A percentile compares a stretch with the other conserved stretches of the same genome.
phyloP scores from a whole-genome alignment of 2,329 filamentous ascomycete species.

The Fusarium cicatricum region DNA sequence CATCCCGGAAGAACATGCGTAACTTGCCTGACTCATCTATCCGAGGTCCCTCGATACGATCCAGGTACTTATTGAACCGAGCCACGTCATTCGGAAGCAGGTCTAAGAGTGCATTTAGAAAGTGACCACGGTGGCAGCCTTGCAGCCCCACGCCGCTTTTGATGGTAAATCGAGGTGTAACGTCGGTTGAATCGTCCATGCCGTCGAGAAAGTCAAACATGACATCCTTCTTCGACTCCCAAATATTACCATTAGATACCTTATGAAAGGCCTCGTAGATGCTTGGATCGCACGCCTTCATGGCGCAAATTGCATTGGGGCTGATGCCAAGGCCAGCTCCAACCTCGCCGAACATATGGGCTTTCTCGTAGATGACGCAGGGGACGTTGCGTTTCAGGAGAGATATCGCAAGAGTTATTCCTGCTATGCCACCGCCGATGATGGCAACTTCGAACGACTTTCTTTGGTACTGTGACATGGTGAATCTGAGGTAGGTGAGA shows the following conservation, averaged over 20 bases:
- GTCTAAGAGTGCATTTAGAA: not conserved
- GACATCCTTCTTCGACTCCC: slow-evolving; percentile 1
- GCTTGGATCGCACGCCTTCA: not conserved
- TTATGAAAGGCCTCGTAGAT: not conserved
- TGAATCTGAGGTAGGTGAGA: too few species aligned
- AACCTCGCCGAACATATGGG: not conserved
- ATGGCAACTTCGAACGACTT: slow-evolving; percentile 2
- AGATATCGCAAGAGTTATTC: not conserved
- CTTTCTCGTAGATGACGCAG: not conserved
- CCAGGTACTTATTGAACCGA: not conserved
- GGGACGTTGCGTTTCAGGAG: not conserved
- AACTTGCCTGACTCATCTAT: not conserved
- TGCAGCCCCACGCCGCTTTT: not conserved
- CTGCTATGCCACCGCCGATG: not conserved
- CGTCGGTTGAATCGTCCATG: not conserved
- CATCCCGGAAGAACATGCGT: not conserved
- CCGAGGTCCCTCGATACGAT: not conserved
- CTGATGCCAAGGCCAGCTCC: not conserved
- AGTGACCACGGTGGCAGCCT: not conserved
- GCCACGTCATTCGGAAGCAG: not conserved
- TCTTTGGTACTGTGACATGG: not conserved
- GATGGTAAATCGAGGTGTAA: not conserved
- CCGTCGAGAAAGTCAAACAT: not conserved
- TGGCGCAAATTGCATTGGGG: not conserved
- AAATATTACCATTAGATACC: not conserved